phyloP scores from a whole-genome alignment of 441 rosid species.

The Arabidopsis lyrata region DNA sequence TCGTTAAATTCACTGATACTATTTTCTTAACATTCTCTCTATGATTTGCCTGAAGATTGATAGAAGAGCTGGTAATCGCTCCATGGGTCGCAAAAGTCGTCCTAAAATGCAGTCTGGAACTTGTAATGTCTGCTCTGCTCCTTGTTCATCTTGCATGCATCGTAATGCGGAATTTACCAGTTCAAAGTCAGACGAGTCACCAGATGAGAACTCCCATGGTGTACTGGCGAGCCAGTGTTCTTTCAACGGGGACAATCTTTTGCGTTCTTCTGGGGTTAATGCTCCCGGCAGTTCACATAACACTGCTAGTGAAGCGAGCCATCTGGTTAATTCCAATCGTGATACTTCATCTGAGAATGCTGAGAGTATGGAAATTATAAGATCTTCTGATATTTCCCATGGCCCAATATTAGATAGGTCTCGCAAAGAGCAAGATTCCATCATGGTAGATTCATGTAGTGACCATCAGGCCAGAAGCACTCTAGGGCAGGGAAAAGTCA shows the following conservation, averaged over 20 bases:
- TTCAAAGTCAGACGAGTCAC: slow-evolving; percentile 59
- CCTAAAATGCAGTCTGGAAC: slow-evolving; percentile 67
- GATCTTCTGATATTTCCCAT: slow-evolving; percentile 52
- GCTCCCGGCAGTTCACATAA: slow-evolving; percentile 49
- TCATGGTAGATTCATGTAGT: slow-evolving; percentile 47
- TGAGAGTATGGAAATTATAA: slow-evolving; percentile 57
- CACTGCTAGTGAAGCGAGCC: slow-evolving; percentile 67
- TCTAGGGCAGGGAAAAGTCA: slow-evolving; percentile 24
- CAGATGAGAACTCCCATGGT: slow-evolving; percentile 69
- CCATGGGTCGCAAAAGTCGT: slow-evolving; percentile 59
- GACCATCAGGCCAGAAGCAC: slow-evolving; percentile 28
- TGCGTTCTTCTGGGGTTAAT: slow-evolving; percentile 41
- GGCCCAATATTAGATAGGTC: slow-evolving; percentile 49
- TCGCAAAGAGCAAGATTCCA: slow-evolving; percentile 44
- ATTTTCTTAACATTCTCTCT: not conserved
- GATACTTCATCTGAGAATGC: slow-evolving; percentile 61
- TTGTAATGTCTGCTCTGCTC: slow-evolving; percentile 78
- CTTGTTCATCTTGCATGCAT: slow-evolving; percentile 92
- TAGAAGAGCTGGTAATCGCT: slow-evolving; percentile 52
- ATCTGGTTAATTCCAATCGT: slow-evolving; percentile 57
- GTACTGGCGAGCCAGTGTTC: slow-evolving; percentile 66
- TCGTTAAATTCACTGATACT: not conserved
- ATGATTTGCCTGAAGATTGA: slow-evolving; percentile 39
- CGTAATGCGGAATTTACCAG: slow-evolving; percentile 56
- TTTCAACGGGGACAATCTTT: slow-evolving; percentile 53